phyloP scores from a whole-genome alignment of 73 alveolate genomes.

The Effrenium voratum region DNA sequence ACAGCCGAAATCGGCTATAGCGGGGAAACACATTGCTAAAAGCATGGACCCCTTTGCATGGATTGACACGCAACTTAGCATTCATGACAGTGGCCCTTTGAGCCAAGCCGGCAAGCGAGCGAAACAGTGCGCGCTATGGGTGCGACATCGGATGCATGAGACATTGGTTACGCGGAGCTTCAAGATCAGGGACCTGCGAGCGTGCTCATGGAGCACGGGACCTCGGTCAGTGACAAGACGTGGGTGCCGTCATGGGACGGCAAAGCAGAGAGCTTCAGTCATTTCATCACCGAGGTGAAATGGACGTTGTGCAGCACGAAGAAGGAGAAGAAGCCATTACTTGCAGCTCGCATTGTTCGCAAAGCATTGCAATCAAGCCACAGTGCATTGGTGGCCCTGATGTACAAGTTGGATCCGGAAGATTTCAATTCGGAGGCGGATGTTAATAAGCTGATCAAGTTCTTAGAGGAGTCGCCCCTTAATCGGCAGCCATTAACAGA shows the following conservation, averaged over 20 bases:
- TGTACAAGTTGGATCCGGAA: slow-evolving; percentile 25
- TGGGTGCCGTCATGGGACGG: slow-evolving; percentile 10
- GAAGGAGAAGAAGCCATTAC: not conserved
- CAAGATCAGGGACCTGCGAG: not conserved
- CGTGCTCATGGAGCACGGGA: not conserved
- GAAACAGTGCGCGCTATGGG: no score
- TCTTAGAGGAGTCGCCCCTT: slow-evolving; percentile 20
- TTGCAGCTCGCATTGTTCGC: slow-evolving; percentile 8
- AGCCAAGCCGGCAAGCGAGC: no score
- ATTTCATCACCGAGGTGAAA: slow-evolving; percentile 5
- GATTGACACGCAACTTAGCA: no score
- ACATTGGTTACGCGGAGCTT: slow-evolving; percentile 13
- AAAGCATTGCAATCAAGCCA: not conserved
- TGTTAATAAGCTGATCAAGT: not conserved
- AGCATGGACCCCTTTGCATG: no score
- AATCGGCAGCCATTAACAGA: slow-evolving; percentile 53
- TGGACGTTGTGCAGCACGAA: not conserved
- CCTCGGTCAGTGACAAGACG: not conserved
- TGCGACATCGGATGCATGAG: not conserved
- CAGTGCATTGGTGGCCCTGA: not conserved
- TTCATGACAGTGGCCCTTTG: no score
- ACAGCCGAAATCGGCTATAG: no score
- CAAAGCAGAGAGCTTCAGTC: not conserved
- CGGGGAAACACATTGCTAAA: no score
- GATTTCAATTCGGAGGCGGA: slow-evolving; percentile 36